Evolutionary conservation across 2,329 filamentous ascomycete species (phyloP).

Genomic region (Fusarium proliferatum): DNA sequence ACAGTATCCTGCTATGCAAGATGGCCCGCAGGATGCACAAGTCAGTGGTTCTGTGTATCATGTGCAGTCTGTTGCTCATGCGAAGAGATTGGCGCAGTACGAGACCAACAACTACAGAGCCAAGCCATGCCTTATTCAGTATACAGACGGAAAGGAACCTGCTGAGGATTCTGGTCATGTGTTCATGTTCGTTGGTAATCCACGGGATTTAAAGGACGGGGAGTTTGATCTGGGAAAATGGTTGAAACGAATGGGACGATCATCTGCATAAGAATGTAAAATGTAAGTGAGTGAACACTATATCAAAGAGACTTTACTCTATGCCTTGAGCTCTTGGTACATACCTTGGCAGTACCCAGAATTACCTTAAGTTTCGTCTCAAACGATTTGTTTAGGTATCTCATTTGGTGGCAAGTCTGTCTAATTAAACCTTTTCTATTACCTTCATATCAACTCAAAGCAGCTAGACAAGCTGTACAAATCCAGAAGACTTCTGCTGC

Average conservation of each 20-base stretch:
- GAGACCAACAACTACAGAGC: background rate
- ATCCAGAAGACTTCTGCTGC: background rate
- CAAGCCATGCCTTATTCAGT: background rate
- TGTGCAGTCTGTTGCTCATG: background rate
- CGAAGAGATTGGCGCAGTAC: background rate
- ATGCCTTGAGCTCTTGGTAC: background rate
- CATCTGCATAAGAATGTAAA: background rate
- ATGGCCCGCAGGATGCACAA: background rate
- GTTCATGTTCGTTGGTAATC: slow-evolving; percentile 1
- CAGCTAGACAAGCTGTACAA: background rate
- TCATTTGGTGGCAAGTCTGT: background rate
- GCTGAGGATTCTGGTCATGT: background rate
- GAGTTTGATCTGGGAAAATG: background rate
- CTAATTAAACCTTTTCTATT: background rate
- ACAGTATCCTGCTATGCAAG: background rate
- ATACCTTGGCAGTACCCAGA: accelerated
- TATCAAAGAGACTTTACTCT: background rate
- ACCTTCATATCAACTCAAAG: accelerated
- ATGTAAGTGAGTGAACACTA: background rate
- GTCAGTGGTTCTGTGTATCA: background rate
- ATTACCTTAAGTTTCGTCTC: background rate
- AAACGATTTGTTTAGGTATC: accelerated
- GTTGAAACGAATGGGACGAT: background rate
- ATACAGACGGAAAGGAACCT: background rate
- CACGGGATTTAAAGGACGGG: background rate